phyloP scores from a whole-genome alignment of 139 green algal genomes.

The Picochlorum sp. region DNA sequence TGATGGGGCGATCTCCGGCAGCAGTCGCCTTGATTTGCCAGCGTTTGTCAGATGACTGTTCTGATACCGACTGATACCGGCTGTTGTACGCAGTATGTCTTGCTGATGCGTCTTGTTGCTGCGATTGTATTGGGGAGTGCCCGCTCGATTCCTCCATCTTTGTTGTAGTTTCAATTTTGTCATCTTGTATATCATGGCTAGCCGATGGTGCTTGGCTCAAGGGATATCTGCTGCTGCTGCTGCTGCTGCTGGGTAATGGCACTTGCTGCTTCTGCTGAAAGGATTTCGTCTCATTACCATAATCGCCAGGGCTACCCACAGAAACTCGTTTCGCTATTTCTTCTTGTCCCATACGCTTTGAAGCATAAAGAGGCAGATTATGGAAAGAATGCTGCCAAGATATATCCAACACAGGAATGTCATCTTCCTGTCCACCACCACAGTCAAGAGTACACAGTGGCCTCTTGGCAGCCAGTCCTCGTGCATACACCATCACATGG shows the following conservation, averaged over 20 bases:
- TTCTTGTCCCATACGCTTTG: background rate
- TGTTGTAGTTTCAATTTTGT: too few species aligned
- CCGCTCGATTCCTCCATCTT: background rate
- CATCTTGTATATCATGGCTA: too few species aligned
- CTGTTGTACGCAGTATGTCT: background rate
- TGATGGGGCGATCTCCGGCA: too few species aligned
- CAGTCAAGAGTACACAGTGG: background rate
- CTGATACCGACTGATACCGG: too few species aligned
- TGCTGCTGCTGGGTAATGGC: too few species aligned
- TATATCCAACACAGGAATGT: slow-evolving; percentile 6
- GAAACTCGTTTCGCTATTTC: too few species aligned
- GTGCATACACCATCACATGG: slow-evolving; percentile 13
- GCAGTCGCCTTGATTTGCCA: background rate
- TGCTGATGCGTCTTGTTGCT: slow-evolving; percentile 1
- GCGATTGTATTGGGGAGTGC: background rate
- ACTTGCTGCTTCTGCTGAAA: too few species aligned
- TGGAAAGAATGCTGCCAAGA: slow-evolving; percentile 21
- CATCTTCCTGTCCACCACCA: background rate
- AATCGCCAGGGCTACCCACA: too few species aligned
- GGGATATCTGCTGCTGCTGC: too few species aligned
- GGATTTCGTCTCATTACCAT: too few species aligned
- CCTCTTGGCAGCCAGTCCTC: background rate
- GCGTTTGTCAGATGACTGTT: background rate
- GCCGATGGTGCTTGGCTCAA: too few species aligned
- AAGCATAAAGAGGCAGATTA: background rate